Evolutionary conservation across 192 early-diverging fungal species (phyloP).

Genomic region (Diversispora epigaea): DNA sequence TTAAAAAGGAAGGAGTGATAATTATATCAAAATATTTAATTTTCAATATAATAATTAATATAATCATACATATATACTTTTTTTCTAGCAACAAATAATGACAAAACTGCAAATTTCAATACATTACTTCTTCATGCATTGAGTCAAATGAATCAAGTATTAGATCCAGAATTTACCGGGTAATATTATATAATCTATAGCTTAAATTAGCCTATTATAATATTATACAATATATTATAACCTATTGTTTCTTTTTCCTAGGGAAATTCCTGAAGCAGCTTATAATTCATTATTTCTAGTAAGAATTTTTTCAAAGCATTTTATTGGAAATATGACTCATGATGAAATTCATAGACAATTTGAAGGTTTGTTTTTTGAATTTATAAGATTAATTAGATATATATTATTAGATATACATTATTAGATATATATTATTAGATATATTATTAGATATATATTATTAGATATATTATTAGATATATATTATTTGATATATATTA

Average conservation of each 20-base stretch:
- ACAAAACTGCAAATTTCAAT: slow-evolving; percentile 66
- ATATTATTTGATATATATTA: no score
- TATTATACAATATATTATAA: slow-evolving; percentile 15
- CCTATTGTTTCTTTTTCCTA: slow-evolving; percentile 29
- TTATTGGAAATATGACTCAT: slow-evolving; percentile 56
- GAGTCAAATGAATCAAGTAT: slow-evolving; percentile 56
- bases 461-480: no score
- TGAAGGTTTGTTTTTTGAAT: slow-evolving; percentile 48
- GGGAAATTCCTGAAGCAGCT: slow-evolving; percentile 58
- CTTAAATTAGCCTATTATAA: slow-evolving; percentile 37
- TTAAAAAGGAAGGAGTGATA: background rate
- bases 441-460: no score
- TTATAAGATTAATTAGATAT: background rate
- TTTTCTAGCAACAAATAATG: slow-evolving; percentile 62
- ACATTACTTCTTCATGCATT: slow-evolving; percentile 59
- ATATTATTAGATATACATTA: no score
- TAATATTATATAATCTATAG: slow-evolving; percentile 16
- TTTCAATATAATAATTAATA: background rate
- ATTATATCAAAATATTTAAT: no score
- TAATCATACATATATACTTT: background rate
- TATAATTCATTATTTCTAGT: slow-evolving; percentile 70
- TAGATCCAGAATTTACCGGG: slow-evolving; percentile 45
- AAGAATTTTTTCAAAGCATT: slow-evolving; percentile 66
- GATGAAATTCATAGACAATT: slow-evolving; percentile 58
- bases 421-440: no score